Conservation (phyloP, 2,329 filamentous ascomycete genomes). For the Clarireedia sp. region DNA sequence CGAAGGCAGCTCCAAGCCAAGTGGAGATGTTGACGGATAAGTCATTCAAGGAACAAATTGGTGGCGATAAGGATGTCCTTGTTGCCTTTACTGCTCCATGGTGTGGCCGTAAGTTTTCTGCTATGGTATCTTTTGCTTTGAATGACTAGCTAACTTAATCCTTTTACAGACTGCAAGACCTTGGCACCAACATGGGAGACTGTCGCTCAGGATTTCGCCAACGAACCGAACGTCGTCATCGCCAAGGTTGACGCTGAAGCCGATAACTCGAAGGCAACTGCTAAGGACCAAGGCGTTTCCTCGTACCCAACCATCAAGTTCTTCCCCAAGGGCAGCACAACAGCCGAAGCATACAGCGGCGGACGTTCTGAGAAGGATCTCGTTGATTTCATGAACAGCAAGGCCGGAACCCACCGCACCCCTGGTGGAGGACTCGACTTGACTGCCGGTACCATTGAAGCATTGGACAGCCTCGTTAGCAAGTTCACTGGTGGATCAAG, state of each 20-base stretch:
- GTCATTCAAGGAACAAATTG: conserved; percentile 70
- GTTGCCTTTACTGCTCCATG: conserved; percentile 97
- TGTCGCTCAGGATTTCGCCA: conserved; percentile 71
- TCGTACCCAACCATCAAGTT: conserved; percentile 98
- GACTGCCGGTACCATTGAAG: conserved; percentile 73
- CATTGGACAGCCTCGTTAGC: conserved; percentile 66
- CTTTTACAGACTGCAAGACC: conserved; percentile 77
- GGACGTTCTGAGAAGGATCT: conserved; percentile 71
- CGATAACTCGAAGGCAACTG: conserved; percentile 71
- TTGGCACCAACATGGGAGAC: conserved; percentile 88
- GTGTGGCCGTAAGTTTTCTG: conserved; percentile 74
- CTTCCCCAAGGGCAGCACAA: conserved; percentile 78
- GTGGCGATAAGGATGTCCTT: conserved; percentile 78
- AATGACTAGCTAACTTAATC: conserved; percentile 12
- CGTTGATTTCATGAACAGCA: conserved; percentile 75
- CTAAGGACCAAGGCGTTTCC: conserved; percentile 66
- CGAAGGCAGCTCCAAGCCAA: conserved; percentile 62
- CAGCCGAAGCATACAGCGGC: conserved; percentile 62
- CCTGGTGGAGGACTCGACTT: conserved; percentile 72
- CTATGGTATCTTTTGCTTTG: not conserved
- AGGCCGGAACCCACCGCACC: conserved; percentile 79
- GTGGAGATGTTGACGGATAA: conserved; percentile 75
- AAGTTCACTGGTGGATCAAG: conserved; percentile 57
- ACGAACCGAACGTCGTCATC: conserved; percentile 71
- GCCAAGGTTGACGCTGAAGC: conserved; percentile 95